Evolutionary conservation across 2,329 filamentous ascomycete genomes (phyloP).

Genomic region (Neurospora sp.): DNA sequence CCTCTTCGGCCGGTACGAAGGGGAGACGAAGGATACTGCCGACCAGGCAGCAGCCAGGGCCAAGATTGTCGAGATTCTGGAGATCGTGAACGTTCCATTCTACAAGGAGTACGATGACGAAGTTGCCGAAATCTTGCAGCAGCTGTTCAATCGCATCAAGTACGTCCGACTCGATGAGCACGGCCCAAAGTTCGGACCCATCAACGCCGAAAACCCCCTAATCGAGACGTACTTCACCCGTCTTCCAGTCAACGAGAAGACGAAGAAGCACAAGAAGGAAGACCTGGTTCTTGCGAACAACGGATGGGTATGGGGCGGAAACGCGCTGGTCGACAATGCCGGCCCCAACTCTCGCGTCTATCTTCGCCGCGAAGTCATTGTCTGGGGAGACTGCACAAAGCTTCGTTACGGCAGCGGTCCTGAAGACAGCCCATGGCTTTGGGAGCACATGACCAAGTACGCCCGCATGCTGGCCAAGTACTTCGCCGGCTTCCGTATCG

Average conservation of each 20-base stretch:
- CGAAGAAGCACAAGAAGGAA: constrained; percentile 64
- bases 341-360: constrained; percentile 87
- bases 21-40: constrained; percentile 33
- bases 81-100: constrained; percentile 77
- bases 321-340: constrained; percentile 88
- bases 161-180: constrained; percentile 90
- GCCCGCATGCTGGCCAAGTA: constrained; percentile 87
- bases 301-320: constrained; percentile 97
- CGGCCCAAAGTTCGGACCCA: constrained; percentile 75
- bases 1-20: constrained; percentile 60
- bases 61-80: constrained; percentile 55
- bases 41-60: constrained; percentile 42
- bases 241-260: constrained; percentile 68
- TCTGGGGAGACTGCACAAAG: constrained; percentile 98
- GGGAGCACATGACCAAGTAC: constrained; percentile 93
- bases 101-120: constrained; percentile 91
- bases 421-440: constrained; percentile 83
- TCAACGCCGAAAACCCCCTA: constrained; percentile 67
- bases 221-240: constrained; percentile 95
- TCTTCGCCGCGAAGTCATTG: constrained; percentile 88
- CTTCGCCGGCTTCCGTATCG: constrained; percentile 90
- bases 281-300: constrained; percentile 86
- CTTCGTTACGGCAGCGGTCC: constrained; percentile 75
- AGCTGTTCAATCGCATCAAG: constrained; percentile 89
- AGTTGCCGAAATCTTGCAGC: constrained; percentile 71